Evolutionary conservation across 2,329 filamentous ascomycete genomes (phyloP).

Genomic region (Trichoderma polysporum): DNA sequence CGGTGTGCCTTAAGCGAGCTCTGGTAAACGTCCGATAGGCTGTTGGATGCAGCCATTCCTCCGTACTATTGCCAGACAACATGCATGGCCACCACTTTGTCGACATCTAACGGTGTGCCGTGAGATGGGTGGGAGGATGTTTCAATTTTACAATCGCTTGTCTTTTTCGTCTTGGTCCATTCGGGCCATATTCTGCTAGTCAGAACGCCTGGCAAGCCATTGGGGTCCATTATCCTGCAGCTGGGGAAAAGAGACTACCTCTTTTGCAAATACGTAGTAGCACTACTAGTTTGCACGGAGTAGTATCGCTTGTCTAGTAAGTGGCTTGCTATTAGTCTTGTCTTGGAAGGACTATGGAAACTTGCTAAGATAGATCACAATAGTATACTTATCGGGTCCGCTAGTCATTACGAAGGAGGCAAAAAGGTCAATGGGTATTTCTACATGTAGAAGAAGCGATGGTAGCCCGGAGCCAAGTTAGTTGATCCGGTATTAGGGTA

Average conservation of each 20-base stretch:
- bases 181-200: neutral
- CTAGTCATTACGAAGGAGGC: neutral
- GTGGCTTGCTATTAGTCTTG: neutral
- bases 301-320: neutral
- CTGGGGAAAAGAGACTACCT: neutral
- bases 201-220: neutral
- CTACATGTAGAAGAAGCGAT: neutral
- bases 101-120: conserved; percentile 15
- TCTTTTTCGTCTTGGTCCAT: neutral
- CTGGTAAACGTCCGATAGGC: conserved; percentile 18
- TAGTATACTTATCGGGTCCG: neutral
- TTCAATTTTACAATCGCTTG: neutral
- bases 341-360: neutral
- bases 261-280: neutral
- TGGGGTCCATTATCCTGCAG: neutral
- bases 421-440: neutral
- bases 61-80: conserved; percentile 13
- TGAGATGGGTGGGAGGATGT: neutral
- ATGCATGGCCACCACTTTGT: neutral
- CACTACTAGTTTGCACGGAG: neutral
- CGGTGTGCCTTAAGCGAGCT: conserved; percentile 14
- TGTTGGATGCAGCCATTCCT: conserved; percentile 3
- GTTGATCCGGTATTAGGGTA: neutral
- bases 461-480: neutral
- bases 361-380: neutral